These are phyloP conservation scores for Phlebopus sp. DNA, from an alignment of 1,284 basidiomycete genomes.

Conservation along the genomic window DNA sequence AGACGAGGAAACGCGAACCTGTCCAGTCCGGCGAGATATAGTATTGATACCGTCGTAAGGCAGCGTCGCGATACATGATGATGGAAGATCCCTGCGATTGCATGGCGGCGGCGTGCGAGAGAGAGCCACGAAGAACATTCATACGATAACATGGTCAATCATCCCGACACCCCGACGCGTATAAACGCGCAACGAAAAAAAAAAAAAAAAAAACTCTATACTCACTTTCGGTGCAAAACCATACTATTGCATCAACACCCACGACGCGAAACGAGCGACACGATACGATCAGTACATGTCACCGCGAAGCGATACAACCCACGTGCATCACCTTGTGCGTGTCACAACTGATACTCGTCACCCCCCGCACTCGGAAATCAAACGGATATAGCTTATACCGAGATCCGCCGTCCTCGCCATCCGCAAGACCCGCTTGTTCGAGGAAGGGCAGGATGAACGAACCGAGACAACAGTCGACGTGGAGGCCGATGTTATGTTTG, in stretches of 20 bases:
- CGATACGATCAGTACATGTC: not conserved
- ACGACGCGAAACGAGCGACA: not conserved
- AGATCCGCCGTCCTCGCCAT: slow-evolving; percentile 42
- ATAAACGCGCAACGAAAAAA: not conserved
- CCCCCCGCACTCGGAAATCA: slow-evolving; percentile 88
- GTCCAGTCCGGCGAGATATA: slow-evolving; percentile 81
- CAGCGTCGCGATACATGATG: slow-evolving; percentile 83
- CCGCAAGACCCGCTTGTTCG: slow-evolving; percentile 54
- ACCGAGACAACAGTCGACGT: slow-evolving; percentile 93
- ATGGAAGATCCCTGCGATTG: slow-evolving; percentile 90
- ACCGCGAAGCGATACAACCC: not conserved
- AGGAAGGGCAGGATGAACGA: slow-evolving; percentile 92
- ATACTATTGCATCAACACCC: slow-evolving; percentile 45
- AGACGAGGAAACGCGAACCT: slow-evolving; percentile 38
- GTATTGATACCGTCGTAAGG: slow-evolving; percentile 79
- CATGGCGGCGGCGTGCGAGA: too few species aligned
- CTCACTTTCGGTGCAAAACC: slow-evolving; percentile 81
- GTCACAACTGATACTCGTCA: slow-evolving; percentile 90
- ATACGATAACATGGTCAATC: too few species aligned
- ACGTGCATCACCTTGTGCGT: slow-evolving; percentile 82
- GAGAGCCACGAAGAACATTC: too few species aligned
- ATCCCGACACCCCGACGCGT: too few species aligned
- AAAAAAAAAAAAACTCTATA: too few species aligned
- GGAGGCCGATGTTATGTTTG: slow-evolving; percentile 78
- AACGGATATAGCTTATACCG: slow-evolving; percentile 61